Conservation (phyloP, 306 rosid genomes). For the Glycine latifolia region DNA sequence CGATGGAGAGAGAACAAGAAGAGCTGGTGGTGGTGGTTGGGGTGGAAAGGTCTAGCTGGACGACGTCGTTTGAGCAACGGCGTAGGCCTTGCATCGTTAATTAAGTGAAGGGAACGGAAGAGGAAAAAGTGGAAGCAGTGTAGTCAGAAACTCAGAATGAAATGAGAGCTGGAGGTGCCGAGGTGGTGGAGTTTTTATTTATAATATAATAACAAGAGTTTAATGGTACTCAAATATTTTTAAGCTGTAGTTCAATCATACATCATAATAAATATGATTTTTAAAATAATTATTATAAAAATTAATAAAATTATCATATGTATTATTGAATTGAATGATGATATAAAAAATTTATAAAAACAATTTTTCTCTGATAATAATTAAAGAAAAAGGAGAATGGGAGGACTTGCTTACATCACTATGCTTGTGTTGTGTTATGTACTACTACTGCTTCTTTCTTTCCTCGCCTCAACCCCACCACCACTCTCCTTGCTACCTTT, state of each 20-base stretch:
- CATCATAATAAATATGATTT: no score
- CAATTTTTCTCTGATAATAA: no score
- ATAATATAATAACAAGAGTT: no score
- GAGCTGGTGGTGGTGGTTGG: conserved; percentile 11
- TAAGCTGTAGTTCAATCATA: no score
- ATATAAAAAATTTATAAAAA: no score
- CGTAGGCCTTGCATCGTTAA: conserved; percentile 78
- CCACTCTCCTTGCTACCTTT: no score
- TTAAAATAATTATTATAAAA: no score
- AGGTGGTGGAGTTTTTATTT: not conserved
- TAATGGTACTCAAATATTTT: no score
- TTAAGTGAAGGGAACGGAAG: not conserved
- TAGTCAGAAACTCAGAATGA: not conserved
- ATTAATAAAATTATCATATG: no score
- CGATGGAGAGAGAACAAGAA: conserved; percentile 75
- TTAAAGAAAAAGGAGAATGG: no score
- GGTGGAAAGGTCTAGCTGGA: conserved; percentile 65
- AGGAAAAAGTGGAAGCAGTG: not conserved
- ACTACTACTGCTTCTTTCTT: not conserved
- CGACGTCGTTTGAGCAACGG: conserved; percentile 72
- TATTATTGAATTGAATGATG: no score
- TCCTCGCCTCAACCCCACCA: no score
- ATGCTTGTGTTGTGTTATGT: not conserved
- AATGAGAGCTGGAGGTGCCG: not conserved
- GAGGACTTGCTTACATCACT: conserved; percentile 1